A percentile compares a stretch with the other conserved stretches of the same genome.
These are phyloP conservation scores for Funneliformis geosporum DNA, from an alignment of 192 early-diverging fungal genomes.

Conservation along the genomic window DNA sequence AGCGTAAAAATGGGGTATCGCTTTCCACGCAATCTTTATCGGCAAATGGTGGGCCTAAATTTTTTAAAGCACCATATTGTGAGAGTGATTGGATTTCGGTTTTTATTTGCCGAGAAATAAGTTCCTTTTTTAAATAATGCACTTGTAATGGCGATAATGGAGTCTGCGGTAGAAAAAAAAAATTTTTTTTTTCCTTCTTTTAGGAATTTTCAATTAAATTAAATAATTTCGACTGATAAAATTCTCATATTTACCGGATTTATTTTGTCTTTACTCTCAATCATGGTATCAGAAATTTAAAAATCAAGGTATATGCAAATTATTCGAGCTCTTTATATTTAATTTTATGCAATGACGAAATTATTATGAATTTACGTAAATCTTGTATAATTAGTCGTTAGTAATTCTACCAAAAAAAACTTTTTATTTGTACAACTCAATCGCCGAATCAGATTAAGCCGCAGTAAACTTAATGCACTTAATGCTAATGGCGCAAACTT, in stretches of 20 bases:
- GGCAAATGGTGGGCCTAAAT: conserved; percentile 36
- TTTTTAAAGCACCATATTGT: conserved; percentile 29
- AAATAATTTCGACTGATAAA: neutral
- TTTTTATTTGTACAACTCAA: too few species aligned
- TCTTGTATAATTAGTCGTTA: too few species aligned
- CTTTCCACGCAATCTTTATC: conserved; percentile 26
- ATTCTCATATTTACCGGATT: neutral
- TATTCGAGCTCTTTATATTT: too few species aligned
- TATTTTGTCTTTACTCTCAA: neutral
- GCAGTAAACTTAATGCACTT: too few species aligned
- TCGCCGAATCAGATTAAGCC: too few species aligned
- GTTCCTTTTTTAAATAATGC: conserved; percentile 58
- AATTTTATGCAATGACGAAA: too few species aligned
- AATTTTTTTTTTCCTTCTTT: neutral
- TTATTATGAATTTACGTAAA: too few species aligned
- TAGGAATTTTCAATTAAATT: neutral
- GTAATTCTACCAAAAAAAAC: too few species aligned
- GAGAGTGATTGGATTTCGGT: conserved; percentile 43
- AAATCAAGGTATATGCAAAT: too few species aligned
- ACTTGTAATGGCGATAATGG: conserved; percentile 37
- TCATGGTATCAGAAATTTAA: too few species aligned
- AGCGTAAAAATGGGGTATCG: conserved; percentile 46
- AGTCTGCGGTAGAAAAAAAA: neutral
- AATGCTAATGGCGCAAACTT: too few species aligned
- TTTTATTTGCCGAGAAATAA: conserved; percentile 50